Base-by-base conservation (phyloP, 2,329 filamentous ascomycete species). In the Acrodontium crateriforme region DNA sequence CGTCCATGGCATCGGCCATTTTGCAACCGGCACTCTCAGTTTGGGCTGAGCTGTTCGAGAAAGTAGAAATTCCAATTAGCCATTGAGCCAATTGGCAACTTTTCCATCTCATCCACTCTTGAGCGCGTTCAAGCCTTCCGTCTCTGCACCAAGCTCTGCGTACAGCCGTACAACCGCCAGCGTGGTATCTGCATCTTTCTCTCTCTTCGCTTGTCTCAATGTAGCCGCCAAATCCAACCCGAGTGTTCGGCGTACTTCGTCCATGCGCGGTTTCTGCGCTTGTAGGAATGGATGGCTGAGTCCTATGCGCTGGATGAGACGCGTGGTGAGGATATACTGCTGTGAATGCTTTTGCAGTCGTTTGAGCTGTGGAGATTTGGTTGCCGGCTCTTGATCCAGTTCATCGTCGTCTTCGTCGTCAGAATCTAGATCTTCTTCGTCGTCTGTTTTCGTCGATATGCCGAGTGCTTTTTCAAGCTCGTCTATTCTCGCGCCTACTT, bases 381-480 rank as follows among this genome's bases (percentile, higher is more conserved):
- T n/a, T 22, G 4, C 5, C 4, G 8, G n/a, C n/a, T 12, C 20
- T n/a, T 4, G 13, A 8, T 8, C 10, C 9, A 50, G 45, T 1
- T 43, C 46, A 10, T 42, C 42, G 10, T 52, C 50, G 4, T 52
- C 47, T 4, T 47, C 47, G 3, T 46, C 44, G 4, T 44, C 40
- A 4, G 42, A 39, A 5, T 49, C 39, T 8, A 43, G 38, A 22
- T 35, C 34, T 29, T 41, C 32, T 13, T 41, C 42, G 2, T 31
- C 39, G 8, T 28, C 31, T 18, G 20, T 39, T 25, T 46, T 65
- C n/a, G n/a, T n/a, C n/a, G n/a, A n/a, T 14, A 82, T 58, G 24
- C 71, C 66, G 15, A 85, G 53, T 18, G 62, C 59, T 21, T 65
- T 66, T 49, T 85, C 80, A 24, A 85, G 50, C 29, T 69, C 65